Base-by-base conservation (phyloP, 257 asterid genomes). In the Leptodermis oblonga region DNA sequence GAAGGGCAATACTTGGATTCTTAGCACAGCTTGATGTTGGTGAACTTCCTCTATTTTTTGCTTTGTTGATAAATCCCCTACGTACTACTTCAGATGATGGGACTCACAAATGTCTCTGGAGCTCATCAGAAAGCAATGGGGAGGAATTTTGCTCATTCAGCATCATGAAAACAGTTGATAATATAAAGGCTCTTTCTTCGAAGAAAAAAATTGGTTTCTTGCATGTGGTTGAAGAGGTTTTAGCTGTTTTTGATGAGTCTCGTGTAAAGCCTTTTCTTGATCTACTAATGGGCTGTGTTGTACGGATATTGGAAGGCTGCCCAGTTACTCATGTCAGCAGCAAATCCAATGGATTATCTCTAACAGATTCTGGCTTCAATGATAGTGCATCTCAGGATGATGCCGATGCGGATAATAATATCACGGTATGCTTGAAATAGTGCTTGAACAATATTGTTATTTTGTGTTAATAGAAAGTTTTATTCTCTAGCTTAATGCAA, bases 21-120 rank as follows among this genome's bases (percentile, higher is more conserved):
- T 77, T 93, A 78, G 81, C 90, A 58, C 90, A 90, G 80, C 96
- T 93, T 74, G 97, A 93, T 70, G 73, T 82, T 60, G 87, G 81
- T 10, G 97, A 93, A 82, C 96, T 93, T 74, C 87, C 96, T 69
- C 86, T 90, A 60, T 87, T 93, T 88, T 90, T 90, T 85, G 66
- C 80, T 76, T 77, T 90, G 82, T 80, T 93, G 72, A 69, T 86
- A 71, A 82, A 79, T 80, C 95, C 97, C 51, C 82, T 93, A 8
- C 82, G 75, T 30, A 72, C 81, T 18, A 70, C 66, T 74, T 73
- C 86, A 61, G 78, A 75, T 72, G 79, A 79, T 53, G 83, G 41
- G 37, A 69, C 65, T 58, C 60, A 65, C 58, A 74, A 70, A n/a
- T n/a, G n/a, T 34, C 68, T 79, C 67, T 75, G 67, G 77, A 65